These are phyloP conservation scores for Terana coerulea DNA, from an alignment of 768 basidiomycete species.

Conservation along the genomic window DNA sequence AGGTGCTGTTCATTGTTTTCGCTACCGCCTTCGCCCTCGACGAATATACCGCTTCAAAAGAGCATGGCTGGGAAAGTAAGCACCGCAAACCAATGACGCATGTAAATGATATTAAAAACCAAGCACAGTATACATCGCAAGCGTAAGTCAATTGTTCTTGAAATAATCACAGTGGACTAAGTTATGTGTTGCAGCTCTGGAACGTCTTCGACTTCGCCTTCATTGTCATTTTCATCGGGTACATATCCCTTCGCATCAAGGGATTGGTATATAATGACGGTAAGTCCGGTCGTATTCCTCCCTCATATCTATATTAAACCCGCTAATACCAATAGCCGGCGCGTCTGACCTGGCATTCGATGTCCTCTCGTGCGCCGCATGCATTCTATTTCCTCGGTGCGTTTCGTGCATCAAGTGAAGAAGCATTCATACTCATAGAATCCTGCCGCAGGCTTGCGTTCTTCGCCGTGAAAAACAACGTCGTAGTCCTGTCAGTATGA, in stretches of 20 bases:
- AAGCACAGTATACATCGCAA: constrained; percentile 72
- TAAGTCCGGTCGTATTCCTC: constrained; percentile 25
- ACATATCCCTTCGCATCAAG: constrained; percentile 58
- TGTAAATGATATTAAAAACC: too few species aligned
- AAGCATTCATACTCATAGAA: too few species aligned
- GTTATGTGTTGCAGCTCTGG: constrained; percentile 61
- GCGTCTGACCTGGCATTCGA: constrained; percentile 74
- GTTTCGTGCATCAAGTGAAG: not conserved
- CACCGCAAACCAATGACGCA: too few species aligned
- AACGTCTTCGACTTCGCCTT: constrained; percentile 84
- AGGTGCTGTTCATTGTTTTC: constrained; percentile 71
- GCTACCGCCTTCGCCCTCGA: constrained; percentile 76
- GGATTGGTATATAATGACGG: constrained; percentile 55
- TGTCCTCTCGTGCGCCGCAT: constrained; percentile 78
- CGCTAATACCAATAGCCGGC: constrained; percentile 27
- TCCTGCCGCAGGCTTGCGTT: constrained; percentile 57
- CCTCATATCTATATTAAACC: constrained; percentile 3
- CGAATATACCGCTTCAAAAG: constrained; percentile 84
- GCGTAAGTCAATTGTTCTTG: constrained; percentile 38
- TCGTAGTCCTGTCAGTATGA: constrained; percentile 64
- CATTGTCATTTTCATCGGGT: constrained; percentile 63
- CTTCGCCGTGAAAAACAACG: constrained; percentile 74
- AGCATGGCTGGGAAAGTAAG: constrained; percentile 86
- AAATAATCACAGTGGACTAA: not conserved
- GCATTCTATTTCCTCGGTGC: constrained; percentile 80